phyloP scores from a whole-genome alignment of 306 rosid species.

The Luffa aegyptiaca region DNA sequence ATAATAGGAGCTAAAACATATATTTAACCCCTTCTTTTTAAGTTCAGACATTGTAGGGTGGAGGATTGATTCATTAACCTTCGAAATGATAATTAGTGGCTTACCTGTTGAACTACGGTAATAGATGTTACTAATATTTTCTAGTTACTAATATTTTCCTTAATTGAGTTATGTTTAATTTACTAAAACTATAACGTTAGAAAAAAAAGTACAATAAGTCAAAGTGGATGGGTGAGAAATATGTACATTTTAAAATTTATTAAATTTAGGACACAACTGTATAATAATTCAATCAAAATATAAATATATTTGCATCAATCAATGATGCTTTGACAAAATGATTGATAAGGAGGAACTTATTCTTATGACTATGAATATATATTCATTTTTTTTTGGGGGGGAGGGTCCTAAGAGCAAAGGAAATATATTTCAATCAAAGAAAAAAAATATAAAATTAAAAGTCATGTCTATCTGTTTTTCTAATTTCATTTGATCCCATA shows the following conservation, averaged over 20 bases:
- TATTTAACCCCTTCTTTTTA: too few relatives aligned
- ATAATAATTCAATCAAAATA: not conserved
- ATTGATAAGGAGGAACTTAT: slow-evolving; percentile 3
- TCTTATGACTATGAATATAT: not conserved
- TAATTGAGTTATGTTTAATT: too few relatives aligned
- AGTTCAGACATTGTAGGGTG: too few relatives aligned
- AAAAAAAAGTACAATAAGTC: too few relatives aligned
- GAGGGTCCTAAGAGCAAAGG: not conserved
- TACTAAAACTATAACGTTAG: too few relatives aligned
- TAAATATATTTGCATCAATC: not conserved
- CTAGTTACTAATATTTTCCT: too few relatives aligned
- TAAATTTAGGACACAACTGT: not conserved
- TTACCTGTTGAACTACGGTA: too few relatives aligned
- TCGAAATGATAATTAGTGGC: too few relatives aligned
- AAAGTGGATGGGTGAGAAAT: not conserved
- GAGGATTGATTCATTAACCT: too few relatives aligned
- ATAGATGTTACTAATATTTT: too few relatives aligned
- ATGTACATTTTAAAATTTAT: too few relatives aligned
- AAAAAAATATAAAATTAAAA: not conserved
- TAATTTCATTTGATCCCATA: not conserved
- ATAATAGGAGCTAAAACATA: too few relatives aligned
- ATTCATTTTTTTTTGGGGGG: not conserved
- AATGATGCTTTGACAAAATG: slow-evolving; percentile 2
- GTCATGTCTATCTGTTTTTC: not conserved
- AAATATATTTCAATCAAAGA: not conserved